Conservation (phyloP, 2,329 filamentous ascomycete species). For the Lasiodiplodia theobromae region DNA sequence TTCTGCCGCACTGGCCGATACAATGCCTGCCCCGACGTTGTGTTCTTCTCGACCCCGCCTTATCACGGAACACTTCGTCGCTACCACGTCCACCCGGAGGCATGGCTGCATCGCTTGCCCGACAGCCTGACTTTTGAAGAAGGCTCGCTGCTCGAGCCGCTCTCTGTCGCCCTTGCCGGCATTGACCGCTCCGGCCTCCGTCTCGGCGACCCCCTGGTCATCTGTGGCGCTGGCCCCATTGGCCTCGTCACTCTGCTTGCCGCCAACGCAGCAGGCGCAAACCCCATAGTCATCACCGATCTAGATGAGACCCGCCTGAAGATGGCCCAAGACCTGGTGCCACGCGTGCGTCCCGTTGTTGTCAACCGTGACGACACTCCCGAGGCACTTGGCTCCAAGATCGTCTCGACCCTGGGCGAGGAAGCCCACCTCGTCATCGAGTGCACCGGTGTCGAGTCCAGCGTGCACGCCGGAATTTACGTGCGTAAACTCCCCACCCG, state of each 20-base stretch:
- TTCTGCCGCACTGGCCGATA: constrained; percentile 64
- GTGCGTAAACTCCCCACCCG: constrained; percentile 43
- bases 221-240: constrained; percentile 68
- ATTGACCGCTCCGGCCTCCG: constrained; percentile 60
- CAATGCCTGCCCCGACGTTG: constrained; percentile 67
- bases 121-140: constrained; percentile 60
- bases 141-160: constrained; percentile 66
- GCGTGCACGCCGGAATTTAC: constrained; percentile 76
- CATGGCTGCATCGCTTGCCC: constrained; percentile 86
- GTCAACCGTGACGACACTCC: constrained; percentile 36
- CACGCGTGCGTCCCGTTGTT: constrained; percentile 48
- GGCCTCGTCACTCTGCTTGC: constrained; percentile 66
- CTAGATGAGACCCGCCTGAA: constrained; percentile 63
- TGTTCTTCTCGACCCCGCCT: constrained; percentile 75
- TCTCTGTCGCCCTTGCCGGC: constrained; percentile 67
- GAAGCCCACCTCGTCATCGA: constrained; percentile 77
- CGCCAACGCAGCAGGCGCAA: constrained; percentile 60
- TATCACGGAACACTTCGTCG: constrained; percentile 66
- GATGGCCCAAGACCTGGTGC: constrained; percentile 59
- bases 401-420: constrained; percentile 8
- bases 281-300: constrained; percentile 65
- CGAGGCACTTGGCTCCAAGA: constrained; percentile 40
- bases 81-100: constrained; percentile 82
- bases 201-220: constrained; percentile 57
- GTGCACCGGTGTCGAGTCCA: constrained; percentile 77